Evolutionary conservation across 1,284 basidiomycete genomes (phyloP).

Genomic region (Puccinia polysora): DNA sequence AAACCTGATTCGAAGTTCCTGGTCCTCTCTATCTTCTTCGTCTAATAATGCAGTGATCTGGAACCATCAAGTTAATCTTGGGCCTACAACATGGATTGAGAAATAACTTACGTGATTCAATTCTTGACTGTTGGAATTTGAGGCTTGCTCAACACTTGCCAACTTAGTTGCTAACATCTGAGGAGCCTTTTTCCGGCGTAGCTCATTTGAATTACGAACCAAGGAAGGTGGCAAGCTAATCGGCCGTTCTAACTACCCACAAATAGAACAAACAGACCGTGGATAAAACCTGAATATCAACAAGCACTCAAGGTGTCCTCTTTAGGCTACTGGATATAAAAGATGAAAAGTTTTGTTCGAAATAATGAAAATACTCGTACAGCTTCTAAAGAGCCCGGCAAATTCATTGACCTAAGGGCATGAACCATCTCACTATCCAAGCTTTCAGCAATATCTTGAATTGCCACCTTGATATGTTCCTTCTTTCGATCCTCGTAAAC

Average conservation of each 20-base stretch:
- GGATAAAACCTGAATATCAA: background rate
- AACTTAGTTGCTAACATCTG: slow-evolving; percentile 67
- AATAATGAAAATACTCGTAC: slow-evolving; percentile 5
- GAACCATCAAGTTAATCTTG: background rate
- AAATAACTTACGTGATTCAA: slow-evolving; percentile 66
- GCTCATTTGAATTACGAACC: slow-evolving; percentile 77
- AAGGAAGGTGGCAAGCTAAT: slow-evolving; percentile 83
- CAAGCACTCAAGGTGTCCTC: background rate
- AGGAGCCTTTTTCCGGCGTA: slow-evolving; percentile 71
- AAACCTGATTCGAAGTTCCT: slow-evolving; percentile 58
- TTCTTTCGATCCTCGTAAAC: slow-evolving; percentile 81
- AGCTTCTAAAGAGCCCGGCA: slow-evolving; percentile 82
- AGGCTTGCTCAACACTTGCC: slow-evolving; percentile 67
- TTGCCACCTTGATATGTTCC: slow-evolving; percentile 67
- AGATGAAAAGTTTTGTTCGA: background rate
- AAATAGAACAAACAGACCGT: background rate
- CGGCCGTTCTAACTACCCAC: slow-evolving; percentile 64
- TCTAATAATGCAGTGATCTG: slow-evolving; percentile 63
- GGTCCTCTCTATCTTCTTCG: slow-evolving; percentile 81
- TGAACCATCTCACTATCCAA: slow-evolving; percentile 56
- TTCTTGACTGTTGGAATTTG: slow-evolving; percentile 62
- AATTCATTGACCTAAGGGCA: slow-evolving; percentile 66
- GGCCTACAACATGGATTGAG: background rate
- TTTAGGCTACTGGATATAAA: background rate
- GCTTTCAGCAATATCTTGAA: slow-evolving; percentile 64